Evolutionary conservation across 495 filamentous ascomycete species (phyloP).

Genomic region (Astrocystis sublimbata): DNA sequence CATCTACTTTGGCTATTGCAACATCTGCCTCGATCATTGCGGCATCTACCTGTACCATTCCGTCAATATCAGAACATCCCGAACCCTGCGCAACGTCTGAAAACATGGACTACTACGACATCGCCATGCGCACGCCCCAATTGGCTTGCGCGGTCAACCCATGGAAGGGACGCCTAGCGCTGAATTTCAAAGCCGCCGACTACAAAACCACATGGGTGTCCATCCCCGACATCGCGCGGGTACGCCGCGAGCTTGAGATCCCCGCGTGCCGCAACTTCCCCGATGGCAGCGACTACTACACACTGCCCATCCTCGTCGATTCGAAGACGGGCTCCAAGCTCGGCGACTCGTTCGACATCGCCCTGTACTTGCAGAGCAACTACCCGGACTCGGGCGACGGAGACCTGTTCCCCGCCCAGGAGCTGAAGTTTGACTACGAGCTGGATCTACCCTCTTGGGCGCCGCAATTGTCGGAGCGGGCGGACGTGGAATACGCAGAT

Average conservation of each 20-base stretch:
- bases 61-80: too few relatives aligned
- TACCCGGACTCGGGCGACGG: conserved; percentile 42
- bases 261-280: conserved; percentile 53
- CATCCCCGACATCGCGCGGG: conserved; percentile 48
- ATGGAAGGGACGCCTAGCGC: conserved; percentile 59
- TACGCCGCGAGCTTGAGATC: conserved; percentile 47
- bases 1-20: too few relatives aligned
- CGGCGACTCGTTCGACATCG: conserved; percentile 67
- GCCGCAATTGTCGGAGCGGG: background rate
- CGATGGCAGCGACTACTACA: conserved; percentile 60
- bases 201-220: conserved; percentile 54
- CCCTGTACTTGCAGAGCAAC: conserved; percentile 54
- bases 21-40: background rate
- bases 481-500: background rate
- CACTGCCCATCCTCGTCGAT: conserved; percentile 60
- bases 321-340: conserved; percentile 39
- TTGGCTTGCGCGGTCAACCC: conserved; percentile 54
- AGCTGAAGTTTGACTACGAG: background rate
- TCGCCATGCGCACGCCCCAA: conserved; percentile 46
- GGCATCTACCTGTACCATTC: background rate
- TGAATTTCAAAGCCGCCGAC: conserved; percentile 59
- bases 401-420: conserved; percentile 3
- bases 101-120: conserved; percentile 55
- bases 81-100: too few relatives aligned
- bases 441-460: background rate